Evolutionary conservation across 1,284 basidiomycete genomes (phyloP), one percentile per base, ranked within the genome.

Genomic region (Kalmanozyma brasiliensis): DNA sequence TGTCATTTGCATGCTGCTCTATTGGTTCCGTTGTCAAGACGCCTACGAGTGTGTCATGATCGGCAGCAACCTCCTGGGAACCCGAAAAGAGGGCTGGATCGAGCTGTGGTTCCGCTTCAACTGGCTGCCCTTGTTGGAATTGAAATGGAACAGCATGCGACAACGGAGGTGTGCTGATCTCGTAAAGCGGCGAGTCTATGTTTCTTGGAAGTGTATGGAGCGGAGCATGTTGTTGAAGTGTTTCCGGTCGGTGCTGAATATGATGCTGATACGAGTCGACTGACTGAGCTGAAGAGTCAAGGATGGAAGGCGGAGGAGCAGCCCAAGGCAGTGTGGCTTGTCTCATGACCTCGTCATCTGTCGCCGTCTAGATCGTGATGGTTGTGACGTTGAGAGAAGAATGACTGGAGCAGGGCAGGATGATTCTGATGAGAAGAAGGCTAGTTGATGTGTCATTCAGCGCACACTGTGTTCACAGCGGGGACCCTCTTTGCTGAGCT

Each of bases 311-410:
- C 19, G 43, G 32, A 19, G 48, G 44, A 48, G 52, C 41, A 38
- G 44, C 65, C 59, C 65, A 68, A 32, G 59, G 49, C 51, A 68
- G 26, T 40, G 55, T 63, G 8, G 55, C 47, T 30, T 68, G 65
- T 56, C 46, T 68, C 65, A 68, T 68, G 47, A 38, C 52, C 36
- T 43, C 33, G 44, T 29, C 62, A 51, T 65, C 13, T 26, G 41
- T 48, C 23, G 43, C 29, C 37, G n/a, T 41, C 26, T 29, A 29
- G 26, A 11, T 38, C 14, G 33, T 24, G 24, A 20, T 26, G 16
- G n/a, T 34, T 26, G 35, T 34, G 35, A 17, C 32, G 9, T 29
- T 19, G 24, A 6, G 3, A 26, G 34, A 19, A 14, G 32, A 9
- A 19, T 10, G 6, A 19, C 32, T 3, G 19, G 26, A 41, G n/a